Evolutionary conservation across 1,284 basidiomycete genomes (phyloP).

Genomic region (Microbotryum saponariae): DNA sequence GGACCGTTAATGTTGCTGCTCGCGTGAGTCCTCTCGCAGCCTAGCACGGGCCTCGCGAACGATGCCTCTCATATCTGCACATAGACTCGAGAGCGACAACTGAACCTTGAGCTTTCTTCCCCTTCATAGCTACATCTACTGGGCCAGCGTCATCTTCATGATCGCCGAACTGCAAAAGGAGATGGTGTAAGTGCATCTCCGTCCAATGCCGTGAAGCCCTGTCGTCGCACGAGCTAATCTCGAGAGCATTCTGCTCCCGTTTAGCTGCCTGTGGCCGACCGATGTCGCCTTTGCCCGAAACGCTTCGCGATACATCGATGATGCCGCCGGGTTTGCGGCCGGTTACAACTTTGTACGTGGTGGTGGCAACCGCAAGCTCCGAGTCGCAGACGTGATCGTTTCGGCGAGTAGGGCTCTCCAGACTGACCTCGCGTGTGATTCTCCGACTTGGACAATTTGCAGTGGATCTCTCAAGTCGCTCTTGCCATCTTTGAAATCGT

Average conservation of each 20-base stretch:
- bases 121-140: too few relatives aligned
- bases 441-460: not conserved
- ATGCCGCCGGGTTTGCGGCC: conserved; percentile 2
- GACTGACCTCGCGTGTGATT: not conserved
- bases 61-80: not conserved
- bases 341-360: not conserved
- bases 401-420: not conserved
- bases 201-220: too few relatives aligned
- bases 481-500: conserved; percentile 4
- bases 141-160: conserved; percentile 9
- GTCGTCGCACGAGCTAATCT: too few relatives aligned
- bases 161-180: conserved; percentile 24
- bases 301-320: conserved; percentile 12
- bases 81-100: not conserved
- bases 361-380: not conserved
- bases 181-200: conserved; percentile 8
- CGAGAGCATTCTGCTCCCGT: too few relatives aligned
- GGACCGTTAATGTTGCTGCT: not conserved
- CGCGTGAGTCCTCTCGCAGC: conserved; percentile 4
- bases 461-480: not conserved
- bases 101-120: not conserved
- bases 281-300: conserved; percentile 6
- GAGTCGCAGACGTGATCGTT: not conserved
- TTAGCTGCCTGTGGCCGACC: conserved; percentile 2
- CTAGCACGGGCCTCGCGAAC: not conserved